Percentiles rank a stretch among this genome's conserved stretches.
These are phyloP conservation scores for Rhodomyrtus tomentosa DNA, from an alignment of 345 rosid genomes.

Conservation along the genomic window DNA sequence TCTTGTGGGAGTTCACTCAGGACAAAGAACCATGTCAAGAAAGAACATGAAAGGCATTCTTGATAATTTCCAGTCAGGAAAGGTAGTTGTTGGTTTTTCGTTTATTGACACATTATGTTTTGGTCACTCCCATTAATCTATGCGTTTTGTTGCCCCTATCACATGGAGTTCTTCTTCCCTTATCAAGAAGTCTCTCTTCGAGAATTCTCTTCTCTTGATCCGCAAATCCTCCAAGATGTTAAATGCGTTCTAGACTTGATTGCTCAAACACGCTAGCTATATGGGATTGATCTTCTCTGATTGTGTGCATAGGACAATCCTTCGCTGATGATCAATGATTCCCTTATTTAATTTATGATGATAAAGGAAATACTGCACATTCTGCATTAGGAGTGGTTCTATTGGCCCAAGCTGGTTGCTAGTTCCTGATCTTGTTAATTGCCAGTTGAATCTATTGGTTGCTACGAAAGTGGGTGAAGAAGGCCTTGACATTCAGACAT, in stretches of 20 bases:
- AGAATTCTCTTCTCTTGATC: neutral
- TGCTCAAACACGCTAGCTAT: neutral
- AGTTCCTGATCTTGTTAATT: slow-evolving; percentile 5
- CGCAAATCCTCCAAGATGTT: neutral
- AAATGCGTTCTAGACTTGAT: neutral
- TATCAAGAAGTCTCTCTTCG: neutral
- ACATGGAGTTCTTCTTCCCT: neutral
- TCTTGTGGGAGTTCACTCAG: slow-evolving; percentile 86
- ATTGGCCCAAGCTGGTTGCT: neutral
- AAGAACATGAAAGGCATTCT: slow-evolving; percentile 54
- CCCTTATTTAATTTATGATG: neutral
- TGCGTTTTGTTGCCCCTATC: neutral
- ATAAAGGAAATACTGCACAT: neutral
- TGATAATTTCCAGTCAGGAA: slow-evolving; percentile 61
- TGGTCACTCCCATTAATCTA: neutral
- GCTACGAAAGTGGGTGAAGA: slow-evolving; percentile 99
- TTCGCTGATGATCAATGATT: neutral
- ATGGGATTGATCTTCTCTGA: neutral
- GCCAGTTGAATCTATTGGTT: slow-evolving; percentile 82
- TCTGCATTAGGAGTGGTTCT: neutral
- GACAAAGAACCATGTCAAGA: slow-evolving; percentile 68
- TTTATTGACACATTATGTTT: neutral
- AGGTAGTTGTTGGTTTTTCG: slow-evolving; percentile 27
- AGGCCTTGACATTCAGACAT: slow-evolving; percentile 94
- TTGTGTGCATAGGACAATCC: neutral